Evolutionary conservation across 352 stramenopile genomes (phyloP), one percentile per base, ranked within the genome.

Genomic region (Phytopythium ostracodes): DNA sequence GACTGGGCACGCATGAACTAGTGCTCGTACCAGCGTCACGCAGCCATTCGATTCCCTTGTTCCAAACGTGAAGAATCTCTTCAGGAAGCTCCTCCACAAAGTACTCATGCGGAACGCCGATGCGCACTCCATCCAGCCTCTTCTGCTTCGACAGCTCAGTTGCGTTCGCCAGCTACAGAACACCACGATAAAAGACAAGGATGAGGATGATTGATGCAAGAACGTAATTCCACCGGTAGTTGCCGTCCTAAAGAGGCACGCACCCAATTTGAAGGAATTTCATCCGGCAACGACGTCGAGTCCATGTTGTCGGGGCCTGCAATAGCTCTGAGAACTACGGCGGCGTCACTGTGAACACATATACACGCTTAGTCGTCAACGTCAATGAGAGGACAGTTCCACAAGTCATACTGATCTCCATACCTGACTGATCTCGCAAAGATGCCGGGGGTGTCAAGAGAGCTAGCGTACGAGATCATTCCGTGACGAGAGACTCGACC

Each of bases 401-500:
- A n/a, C n/a, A n/a, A n/a, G n/a, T n/a, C n/a, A n/a, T n/a, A n/a
- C n/a, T n/a, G n/a, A n/a, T n/a, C n/a, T n/a, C n/a, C n/a, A n/a
- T 65, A 89, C 84, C 76, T 80, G 27, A 96, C 82, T 31, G 81
- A 96, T 61, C 82, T 82, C 4, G 91, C 77, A 25, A 99, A 85
- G 60, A 99, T 88, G 17, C 97, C 97, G 0, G 97, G 85, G 0
- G 93, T 98, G 77, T 99, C 97, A 27, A 99, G 79, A 20, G 93
- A 99, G 35, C 89, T 98, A 5, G 95, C 96, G 67, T 98, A 99
- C 52, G 92, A 92, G 58, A 99, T 98, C 72, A 99, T 91, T 18
- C 97, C 97, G 62, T 98, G 87, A 29, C 96, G 83, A 18, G 96
- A 98, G n/a, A 99, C 82, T n/a, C 87, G 76, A 15, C 98, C 98